Conservation (phyloP, 2,329 filamentous ascomycete species). For the Dactylellina drechsleri region DNA sequence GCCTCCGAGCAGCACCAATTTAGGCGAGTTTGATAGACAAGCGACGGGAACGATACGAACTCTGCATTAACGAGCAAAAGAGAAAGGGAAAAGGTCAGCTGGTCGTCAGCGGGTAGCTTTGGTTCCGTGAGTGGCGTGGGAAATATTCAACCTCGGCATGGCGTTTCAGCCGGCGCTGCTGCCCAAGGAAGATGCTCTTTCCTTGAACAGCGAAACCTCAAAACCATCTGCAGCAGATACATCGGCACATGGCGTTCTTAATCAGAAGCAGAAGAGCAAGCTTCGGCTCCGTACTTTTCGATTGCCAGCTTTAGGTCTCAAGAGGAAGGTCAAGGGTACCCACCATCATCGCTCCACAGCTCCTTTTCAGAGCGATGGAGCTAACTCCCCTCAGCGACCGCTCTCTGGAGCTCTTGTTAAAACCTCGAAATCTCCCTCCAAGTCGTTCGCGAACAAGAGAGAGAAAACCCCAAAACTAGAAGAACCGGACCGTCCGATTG, state of each 20-base stretch:
- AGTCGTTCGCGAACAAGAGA: background rate
- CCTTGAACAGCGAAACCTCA: slow-evolving; percentile 17
- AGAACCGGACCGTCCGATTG: slow-evolving; percentile 44
- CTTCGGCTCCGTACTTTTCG: background rate
- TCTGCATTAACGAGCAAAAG: background rate
- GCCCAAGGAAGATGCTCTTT: slow-evolving; percentile 20
- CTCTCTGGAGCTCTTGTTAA: background rate
- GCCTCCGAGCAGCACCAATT: slow-evolving; percentile 8
- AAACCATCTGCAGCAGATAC: slow-evolving; percentile 19
- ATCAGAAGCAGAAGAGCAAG: slow-evolving; percentile 6
- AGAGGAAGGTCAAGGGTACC: slow-evolving; percentile 39
- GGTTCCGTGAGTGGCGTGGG: background rate
- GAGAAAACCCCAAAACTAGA: slow-evolving; percentile 19
- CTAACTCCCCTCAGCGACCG: background rate
- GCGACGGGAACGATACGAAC: background rate
- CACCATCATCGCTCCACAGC: slow-evolving; percentile 12
- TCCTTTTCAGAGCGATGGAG: slow-evolving; percentile 13
- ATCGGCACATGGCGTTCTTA: no score
- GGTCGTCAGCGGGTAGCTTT: background rate
- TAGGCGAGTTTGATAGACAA: slow-evolving; percentile 20
- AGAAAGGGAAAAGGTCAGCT: background rate
- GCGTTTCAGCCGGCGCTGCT: slow-evolving; percentile 31
- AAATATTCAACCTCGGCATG: slow-evolving; percentile 46
- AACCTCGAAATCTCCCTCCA: slow-evolving; percentile 1
- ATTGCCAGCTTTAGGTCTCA: slow-evolving; percentile 32